Percentiles rank a stretch among this genome's conserved stretches.
phyloP scores from a whole-genome alignment of 2,329 filamentous ascomycete species.

The Parastagonospora avenae region DNA sequence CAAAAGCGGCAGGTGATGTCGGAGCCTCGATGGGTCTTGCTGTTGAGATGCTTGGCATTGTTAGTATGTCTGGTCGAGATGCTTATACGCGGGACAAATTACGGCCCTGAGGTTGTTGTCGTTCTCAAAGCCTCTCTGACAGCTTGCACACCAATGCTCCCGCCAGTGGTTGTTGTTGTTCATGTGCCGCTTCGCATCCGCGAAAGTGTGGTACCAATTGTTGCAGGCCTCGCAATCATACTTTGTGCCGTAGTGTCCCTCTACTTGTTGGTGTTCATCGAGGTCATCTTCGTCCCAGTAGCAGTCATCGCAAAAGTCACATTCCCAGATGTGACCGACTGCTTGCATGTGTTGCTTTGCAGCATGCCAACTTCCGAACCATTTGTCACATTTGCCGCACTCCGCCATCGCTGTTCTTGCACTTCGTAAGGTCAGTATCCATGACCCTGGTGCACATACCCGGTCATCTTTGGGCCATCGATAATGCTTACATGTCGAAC shows the following conservation, averaged over 20 bases:
- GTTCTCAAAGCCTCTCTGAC: constrained; percentile 23
- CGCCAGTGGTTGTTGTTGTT: constrained; percentile 16
- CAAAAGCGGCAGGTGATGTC: constrained; percentile 63
- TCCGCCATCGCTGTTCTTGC: not conserved
- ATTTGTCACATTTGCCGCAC: constrained; percentile 22
- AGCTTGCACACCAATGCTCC: constrained; percentile 15
- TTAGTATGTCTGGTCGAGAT: not conserved
- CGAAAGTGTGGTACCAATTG: constrained; percentile 4
- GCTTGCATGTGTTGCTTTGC: constrained; percentile 25
- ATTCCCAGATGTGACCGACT: constrained; percentile 17
- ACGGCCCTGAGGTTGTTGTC: constrained; percentile 24
- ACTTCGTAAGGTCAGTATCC: too few species aligned
- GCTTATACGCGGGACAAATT: not conserved
- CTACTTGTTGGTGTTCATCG: constrained; percentile 15
- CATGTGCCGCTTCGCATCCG: constrained; percentile 15
- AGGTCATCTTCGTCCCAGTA: constrained; percentile 3
- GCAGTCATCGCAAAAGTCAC: constrained; percentile 7
- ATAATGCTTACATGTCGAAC: too few species aligned
- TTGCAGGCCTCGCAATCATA: constrained; percentile 20
- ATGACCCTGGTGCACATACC: too few species aligned
- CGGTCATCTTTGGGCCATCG: too few species aligned
- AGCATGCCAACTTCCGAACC: constrained; percentile 13
- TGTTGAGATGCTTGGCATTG: constrained; percentile 56
- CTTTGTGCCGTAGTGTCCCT: constrained; percentile 10
- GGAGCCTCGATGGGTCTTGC: constrained; percentile 54